phyloP scores from a whole-genome alignment of 768 basidiomycete genomes.

The Calocera viscosa region DNA sequence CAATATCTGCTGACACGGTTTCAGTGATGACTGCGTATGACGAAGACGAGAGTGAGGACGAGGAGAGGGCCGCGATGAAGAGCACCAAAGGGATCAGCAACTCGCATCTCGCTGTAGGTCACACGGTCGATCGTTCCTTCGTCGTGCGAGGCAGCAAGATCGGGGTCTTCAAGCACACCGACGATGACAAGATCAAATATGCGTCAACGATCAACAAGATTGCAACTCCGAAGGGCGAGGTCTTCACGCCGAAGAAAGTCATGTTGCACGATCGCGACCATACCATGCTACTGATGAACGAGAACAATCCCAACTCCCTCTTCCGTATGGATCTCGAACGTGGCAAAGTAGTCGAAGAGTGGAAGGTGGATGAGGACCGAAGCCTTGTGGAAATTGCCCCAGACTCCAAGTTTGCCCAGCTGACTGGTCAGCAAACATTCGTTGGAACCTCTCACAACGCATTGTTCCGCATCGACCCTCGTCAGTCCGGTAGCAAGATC shows the following conservation, averaged over 20 bases:
- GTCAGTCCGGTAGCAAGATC: slow-evolving; percentile 80
- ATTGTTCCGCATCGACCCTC: slow-evolving; percentile 95
- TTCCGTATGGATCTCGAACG: slow-evolving; percentile 84
- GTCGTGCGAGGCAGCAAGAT: slow-evolving; percentile 87
- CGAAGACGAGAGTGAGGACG: slow-evolving; percentile 29
- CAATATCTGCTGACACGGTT: not conserved
- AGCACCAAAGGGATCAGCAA: slow-evolving; percentile 44
- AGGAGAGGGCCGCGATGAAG: slow-evolving; percentile 25
- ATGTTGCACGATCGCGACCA: slow-evolving; percentile 96
- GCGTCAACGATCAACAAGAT: slow-evolving; percentile 77
- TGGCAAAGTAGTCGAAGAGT: slow-evolving; percentile 95
- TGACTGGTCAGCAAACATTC: slow-evolving; percentile 81
- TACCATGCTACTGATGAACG: slow-evolving; percentile 88
- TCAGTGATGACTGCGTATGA: slow-evolving; percentile 16
- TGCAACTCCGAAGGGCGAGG: slow-evolving; percentile 62
- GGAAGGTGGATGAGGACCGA: slow-evolving; percentile 90
- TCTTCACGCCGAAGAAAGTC: slow-evolving; percentile 79
- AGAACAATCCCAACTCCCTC: slow-evolving; percentile 63
- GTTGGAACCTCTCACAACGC: slow-evolving; percentile 90
- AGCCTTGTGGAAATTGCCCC: slow-evolving; percentile 82
- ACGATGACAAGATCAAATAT: slow-evolving; percentile 63
- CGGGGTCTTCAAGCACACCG: slow-evolving; percentile 72
- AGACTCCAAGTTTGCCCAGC: slow-evolving; percentile 88
- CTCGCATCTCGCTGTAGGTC: slow-evolving; percentile 82
- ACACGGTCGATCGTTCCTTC: slow-evolving; percentile 89